phyloP scores from a whole-genome alignment of 176 grass and related monocot species.

The Ensete glaucum region DNA sequence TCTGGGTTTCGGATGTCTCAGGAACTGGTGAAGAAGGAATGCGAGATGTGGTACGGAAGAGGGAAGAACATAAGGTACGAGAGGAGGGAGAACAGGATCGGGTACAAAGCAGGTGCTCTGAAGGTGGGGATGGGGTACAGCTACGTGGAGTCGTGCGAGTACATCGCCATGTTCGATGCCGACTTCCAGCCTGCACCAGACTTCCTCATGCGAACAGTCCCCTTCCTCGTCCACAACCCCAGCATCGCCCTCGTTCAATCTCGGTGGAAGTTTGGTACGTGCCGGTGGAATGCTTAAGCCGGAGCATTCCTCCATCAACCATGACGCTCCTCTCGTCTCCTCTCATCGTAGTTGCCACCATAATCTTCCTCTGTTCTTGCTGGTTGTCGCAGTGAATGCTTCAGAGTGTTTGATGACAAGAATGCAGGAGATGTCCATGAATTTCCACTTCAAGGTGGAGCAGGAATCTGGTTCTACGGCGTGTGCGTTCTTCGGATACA shows the following conservation, averaged over 20 bases:
- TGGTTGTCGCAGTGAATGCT: conserved; percentile 48
- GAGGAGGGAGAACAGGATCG: conserved; percentile 66
- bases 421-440: conserved; percentile 89
- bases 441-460: conserved; percentile 96
- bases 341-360: too few relatives aligned
- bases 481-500: conserved; percentile 84
- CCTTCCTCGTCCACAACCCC: conserved; percentile 80
- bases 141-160: conserved; percentile 63
- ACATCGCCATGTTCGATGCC: conserved; percentile 86
- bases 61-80: conserved; percentile 77
- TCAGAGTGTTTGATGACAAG: conserved; percentile 80
- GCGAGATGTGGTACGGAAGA: conserved; percentile 55
- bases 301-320: too few relatives aligned
- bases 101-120: conserved; percentile 88
- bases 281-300: too few relatives aligned
- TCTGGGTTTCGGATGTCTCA: conserved; percentile 2
- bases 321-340: too few relatives aligned
- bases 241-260: conserved; percentile 75
- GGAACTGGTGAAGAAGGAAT: conserved; percentile 65
- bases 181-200: conserved; percentile 74
- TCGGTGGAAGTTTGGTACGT: conserved; percentile 83
- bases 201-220: conserved; percentile 60
- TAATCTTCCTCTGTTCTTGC: too few relatives aligned
- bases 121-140: conserved; percentile 65
- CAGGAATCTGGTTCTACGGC: conserved; percentile 72